Percentiles rank a stretch among this genome's conserved stretches.
phyloP scores from a whole-genome alignment of 192 early-diverging fungal genomes.

The Backusella parvicylindrica region DNA sequence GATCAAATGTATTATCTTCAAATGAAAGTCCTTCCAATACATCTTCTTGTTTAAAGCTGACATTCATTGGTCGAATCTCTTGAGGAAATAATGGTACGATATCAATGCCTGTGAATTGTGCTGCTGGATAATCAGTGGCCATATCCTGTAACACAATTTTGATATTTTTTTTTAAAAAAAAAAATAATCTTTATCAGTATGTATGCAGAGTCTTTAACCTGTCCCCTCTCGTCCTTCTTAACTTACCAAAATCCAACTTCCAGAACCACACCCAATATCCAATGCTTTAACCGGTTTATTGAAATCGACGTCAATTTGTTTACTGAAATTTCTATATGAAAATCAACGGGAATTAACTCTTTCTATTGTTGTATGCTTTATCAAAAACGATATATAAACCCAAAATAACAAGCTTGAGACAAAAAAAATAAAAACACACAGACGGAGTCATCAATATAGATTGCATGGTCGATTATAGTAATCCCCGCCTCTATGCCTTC shows the following conservation, averaged over 20 bases:
- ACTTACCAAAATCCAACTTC: constrained; percentile 23
- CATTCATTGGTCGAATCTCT: constrained; percentile 22
- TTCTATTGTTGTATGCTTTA: neutral
- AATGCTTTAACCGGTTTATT: constrained; percentile 2
- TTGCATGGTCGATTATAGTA: neutral
- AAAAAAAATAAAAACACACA: neutral
- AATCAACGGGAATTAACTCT: neutral
- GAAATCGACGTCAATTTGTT: constrained; percentile 5
- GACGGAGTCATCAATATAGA: neutral
- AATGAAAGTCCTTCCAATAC: constrained; percentile 17
- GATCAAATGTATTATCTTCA: constrained; percentile 27
- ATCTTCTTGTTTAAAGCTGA: constrained; percentile 15
- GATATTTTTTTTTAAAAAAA: constrained; percentile 7
- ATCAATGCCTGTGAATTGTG: constrained; percentile 7
- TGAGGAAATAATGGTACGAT: constrained; percentile 13
- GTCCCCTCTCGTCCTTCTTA: neutral
- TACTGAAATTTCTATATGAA: constrained; percentile 15
- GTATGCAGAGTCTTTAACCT: neutral
- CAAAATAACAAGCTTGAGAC: neutral
- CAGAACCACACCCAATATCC: constrained; percentile 26
- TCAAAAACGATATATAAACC: neutral
- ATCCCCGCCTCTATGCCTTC: neutral
- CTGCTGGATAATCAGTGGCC: constrained; percentile 5
- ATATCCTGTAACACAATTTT: constrained; percentile 1
- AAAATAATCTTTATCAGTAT: neutral